Conservation (phyloP, 2,329 filamentous ascomycete genomes). For the Colletotrichum paranaense region DNA sequence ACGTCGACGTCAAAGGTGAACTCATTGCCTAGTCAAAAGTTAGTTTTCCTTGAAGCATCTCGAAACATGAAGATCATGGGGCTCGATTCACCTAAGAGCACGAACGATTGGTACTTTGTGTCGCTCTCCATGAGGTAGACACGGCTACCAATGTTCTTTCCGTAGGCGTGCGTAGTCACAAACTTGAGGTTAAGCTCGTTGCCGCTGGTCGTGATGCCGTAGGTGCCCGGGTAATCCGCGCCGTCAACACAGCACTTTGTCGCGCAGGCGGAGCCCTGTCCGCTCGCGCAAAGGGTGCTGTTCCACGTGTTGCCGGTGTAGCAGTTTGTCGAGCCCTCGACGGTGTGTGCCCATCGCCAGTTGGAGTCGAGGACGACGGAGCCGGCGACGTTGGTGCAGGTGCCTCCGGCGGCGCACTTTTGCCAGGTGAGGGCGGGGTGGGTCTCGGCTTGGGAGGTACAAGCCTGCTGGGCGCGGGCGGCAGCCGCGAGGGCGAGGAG, state of each 20-base stretch:
- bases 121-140: conserved; percentile 73
- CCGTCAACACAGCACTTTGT: conserved; percentile 64
- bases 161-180: conserved; percentile 62
- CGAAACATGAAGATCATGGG: too few relatives aligned
- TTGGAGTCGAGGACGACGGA: conserved; percentile 69
- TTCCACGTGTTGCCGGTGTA: conserved; percentile 65
- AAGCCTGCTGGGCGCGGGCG: conserved; percentile 62
- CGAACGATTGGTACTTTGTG: conserved; percentile 73
- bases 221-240: conserved; percentile 62
- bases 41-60: not conserved
- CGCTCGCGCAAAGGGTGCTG: conserved; percentile 43
- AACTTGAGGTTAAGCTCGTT: conserved; percentile 66
- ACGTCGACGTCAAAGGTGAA: conserved; percentile 81
- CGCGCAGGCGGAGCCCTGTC: conserved; percentile 57
- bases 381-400: conserved; percentile 60
- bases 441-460: conserved; percentile 57
- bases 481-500: conserved; percentile 55
- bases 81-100: conserved; percentile 57
- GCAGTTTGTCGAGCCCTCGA: conserved; percentile 62
- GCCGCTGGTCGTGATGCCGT: conserved; percentile 64
- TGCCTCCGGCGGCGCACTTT: conserved; percentile 61
- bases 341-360: conserved; percentile 70
- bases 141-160: conserved; percentile 64
- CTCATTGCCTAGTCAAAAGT: conserved; percentile 62
- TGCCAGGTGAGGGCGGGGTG: conserved; percentile 66